Evolutionary conservation across 768 basidiomycete genomes (phyloP).

Genomic region (Suillus tomentosus): DNA sequence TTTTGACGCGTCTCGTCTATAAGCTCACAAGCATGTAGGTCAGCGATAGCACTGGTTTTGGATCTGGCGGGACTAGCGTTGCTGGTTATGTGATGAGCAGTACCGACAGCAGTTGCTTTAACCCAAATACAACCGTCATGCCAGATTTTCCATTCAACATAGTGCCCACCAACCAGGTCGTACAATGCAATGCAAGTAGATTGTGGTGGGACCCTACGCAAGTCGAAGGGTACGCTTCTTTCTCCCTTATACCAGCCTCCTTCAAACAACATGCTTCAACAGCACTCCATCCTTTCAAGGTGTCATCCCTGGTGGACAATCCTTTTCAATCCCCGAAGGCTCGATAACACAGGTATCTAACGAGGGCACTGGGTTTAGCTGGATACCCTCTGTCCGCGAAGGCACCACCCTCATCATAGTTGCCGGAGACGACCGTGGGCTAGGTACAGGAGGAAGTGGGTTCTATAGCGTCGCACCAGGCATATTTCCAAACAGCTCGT

Average conservation of each 20-base stretch:
- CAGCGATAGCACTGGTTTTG: slow-evolving; percentile 63
- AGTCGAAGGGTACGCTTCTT: slow-evolving; percentile 52
- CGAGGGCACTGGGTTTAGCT: slow-evolving; percentile 66
- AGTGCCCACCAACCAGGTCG: slow-evolving; percentile 60
- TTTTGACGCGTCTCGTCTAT: not conserved
- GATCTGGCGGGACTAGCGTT: slow-evolving; percentile 74
- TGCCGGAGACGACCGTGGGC: slow-evolving; percentile 66
- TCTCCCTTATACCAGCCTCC: not conserved
- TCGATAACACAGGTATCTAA: slow-evolving; percentile 42
- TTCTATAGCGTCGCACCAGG: slow-evolving; percentile 57
- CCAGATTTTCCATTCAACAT: slow-evolving; percentile 64
- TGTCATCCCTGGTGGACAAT: slow-evolving; percentile 79
- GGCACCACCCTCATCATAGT: slow-evolving; percentile 70
- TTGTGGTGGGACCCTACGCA: slow-evolving; percentile 61
- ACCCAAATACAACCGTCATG: slow-evolving; percentile 45
- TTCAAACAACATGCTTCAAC: not conserved
- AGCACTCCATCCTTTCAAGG: slow-evolving; percentile 67
- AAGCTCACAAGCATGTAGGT: slow-evolving; percentile 40
- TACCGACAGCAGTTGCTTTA: slow-evolving; percentile 60
- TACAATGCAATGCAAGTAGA: slow-evolving; percentile 63
- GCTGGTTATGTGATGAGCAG: slow-evolving; percentile 56
- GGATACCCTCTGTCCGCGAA: slow-evolving; percentile 63
- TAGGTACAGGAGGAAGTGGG: slow-evolving; percentile 68
- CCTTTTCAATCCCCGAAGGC: slow-evolving; percentile 62
- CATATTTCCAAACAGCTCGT: slow-evolving; percentile 49